Percentiles rank a stretch among this genome's conserved stretches.
Conservation (phyloP, 2,329 filamentous ascomycete species). For the Aspergillus viridinutans region DNA sequence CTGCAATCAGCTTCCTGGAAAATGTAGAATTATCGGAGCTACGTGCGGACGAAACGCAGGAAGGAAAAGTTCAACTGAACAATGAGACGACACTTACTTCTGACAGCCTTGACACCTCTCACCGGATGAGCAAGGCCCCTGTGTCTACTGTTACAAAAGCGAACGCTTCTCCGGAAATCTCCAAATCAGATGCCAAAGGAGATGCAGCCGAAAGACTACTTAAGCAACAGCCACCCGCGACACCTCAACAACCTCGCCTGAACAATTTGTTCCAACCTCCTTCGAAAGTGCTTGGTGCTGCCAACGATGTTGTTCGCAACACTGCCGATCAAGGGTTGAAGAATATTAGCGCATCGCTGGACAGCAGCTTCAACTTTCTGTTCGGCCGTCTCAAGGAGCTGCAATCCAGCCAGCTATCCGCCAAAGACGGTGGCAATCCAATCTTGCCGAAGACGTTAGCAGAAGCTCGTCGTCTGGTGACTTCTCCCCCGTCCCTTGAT, state of each 20-base stretch:
- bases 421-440: conserved; percentile 36
- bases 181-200: conserved; percentile 25
- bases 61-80: conserved; percentile 59
- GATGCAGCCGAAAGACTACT: conserved; percentile 31
- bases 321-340: conserved; percentile 91
- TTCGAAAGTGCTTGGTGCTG: conserved; percentile 73
- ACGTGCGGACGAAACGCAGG: conserved; percentile 70
- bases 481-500: conserved; percentile 45
- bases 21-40: conserved; percentile 91
- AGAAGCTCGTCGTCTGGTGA: conserved; percentile 84
- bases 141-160: conserved; percentile 26
- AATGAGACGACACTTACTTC: conserved; percentile 18
- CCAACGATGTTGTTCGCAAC: conserved; percentile 77
- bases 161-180: conserved; percentile 27
- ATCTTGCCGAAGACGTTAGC: conserved; percentile 82
- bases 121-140: conserved; percentile 20
- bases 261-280: conserved; percentile 85
- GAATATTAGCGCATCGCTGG: conserved; percentile 83
- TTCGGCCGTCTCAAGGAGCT: conserved; percentile 78
- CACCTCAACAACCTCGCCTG: conserved; percentile 66
- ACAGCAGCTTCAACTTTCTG: conserved; percentile 89
- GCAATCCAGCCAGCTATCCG: conserved; percentile 48
- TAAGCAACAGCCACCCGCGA: conserved; percentile 24
- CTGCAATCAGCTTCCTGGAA: conserved; percentile 88
- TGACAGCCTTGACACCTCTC: conserved; percentile 25